These are phyloP conservation scores for Dianthus caryophyllus DNA, from an alignment of 148 eudicot species.

Conservation along the genomic window DNA sequence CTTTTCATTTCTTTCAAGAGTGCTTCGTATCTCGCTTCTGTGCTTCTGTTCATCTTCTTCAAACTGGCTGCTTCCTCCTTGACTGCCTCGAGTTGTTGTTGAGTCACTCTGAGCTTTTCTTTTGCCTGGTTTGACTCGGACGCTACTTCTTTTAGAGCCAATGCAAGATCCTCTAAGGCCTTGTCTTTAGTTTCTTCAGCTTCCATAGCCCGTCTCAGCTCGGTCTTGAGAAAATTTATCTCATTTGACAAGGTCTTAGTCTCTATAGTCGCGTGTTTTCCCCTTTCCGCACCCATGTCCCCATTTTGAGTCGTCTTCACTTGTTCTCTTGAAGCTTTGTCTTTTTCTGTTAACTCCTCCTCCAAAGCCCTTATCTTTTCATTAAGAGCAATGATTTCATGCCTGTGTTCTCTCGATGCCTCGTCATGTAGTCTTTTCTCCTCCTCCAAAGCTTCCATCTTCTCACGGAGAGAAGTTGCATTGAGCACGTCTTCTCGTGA, in stretches of 20 bases:
- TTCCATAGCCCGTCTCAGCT: slow-evolving; percentile 47
- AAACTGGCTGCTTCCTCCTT: slow-evolving; percentile 42
- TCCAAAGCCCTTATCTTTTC: slow-evolving; percentile 31
- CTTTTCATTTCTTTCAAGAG: slow-evolving; percentile 36
- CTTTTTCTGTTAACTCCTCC: slow-evolving; percentile 16
- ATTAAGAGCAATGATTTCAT: slow-evolving; percentile 31
- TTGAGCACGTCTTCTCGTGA: slow-evolving; percentile 34
- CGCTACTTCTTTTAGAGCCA: slow-evolving; percentile 71
- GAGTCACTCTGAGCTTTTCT: slow-evolving; percentile 37
- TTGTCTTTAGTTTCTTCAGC: slow-evolving; percentile 71
- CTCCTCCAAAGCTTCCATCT: slow-evolving; percentile 25
- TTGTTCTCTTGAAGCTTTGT: slow-evolving; percentile 19
- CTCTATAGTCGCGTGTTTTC: slow-evolving; percentile 21
- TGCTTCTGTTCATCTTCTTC: slow-evolving; percentile 31
- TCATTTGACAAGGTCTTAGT: slow-evolving; percentile 31
- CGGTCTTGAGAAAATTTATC: slow-evolving; percentile 40
- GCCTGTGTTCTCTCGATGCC: slow-evolving; percentile 30
- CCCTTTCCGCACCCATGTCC: slow-evolving; percentile 29
- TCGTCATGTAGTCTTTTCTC: slow-evolving; percentile 16
- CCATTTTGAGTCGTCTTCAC: slow-evolving; percentile 30
- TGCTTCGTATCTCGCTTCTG: slow-evolving; percentile 38
- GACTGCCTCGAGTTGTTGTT: slow-evolving; percentile 38
- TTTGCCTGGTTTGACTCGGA: slow-evolving; percentile 49
- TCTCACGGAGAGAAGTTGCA: slow-evolving; percentile 32
- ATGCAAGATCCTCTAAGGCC: slow-evolving; percentile 89